These are phyloP conservation scores for Cercospora sp. DNA, from an alignment of 2,329 filamentous ascomycete species.

Conservation along the genomic window DNA sequence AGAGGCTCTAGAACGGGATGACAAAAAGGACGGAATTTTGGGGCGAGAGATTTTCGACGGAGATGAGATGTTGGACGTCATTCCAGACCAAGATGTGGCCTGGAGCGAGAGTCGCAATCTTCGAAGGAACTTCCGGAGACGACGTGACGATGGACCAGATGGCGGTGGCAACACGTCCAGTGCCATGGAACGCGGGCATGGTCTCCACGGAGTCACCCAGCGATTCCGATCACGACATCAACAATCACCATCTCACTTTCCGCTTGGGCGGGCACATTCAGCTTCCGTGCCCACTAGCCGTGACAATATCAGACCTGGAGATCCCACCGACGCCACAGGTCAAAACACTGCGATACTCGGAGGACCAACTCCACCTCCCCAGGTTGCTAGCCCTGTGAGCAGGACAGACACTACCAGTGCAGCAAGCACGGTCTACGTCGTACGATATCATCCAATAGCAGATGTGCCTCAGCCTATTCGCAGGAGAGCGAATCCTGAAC, in stretches of 20 bases:
- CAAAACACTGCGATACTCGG: conserved; percentile 15
- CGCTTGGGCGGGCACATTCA: conserved; percentile 39
- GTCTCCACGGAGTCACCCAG: conserved; percentile 31
- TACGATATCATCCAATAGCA: conserved; percentile 60
- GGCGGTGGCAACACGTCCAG: conserved; percentile 30
- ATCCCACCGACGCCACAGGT: conserved; percentile 3
- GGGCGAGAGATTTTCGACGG: conserved; percentile 91
- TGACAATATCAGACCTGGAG: conserved; percentile 10
- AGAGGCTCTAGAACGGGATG: conserved; percentile 85
- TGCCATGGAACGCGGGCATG: conserved; percentile 30
- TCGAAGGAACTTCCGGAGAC: conserved; percentile 33
- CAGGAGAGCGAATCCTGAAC: conserved; percentile 28
- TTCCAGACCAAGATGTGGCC: conserved; percentile 58
- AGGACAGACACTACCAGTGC: conserved; percentile 63
- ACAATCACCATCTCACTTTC: conserved; percentile 35
- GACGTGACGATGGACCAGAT: conserved; percentile 37
- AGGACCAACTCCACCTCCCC: conserved; percentile 46
- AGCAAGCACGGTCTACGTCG: conserved; percentile 64
- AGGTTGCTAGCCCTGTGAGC: conserved; percentile 58
- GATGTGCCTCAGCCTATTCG: conserved; percentile 47
- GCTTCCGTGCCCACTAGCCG: conserved; percentile 23
- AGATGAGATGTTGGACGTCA: conserved; percentile 82
- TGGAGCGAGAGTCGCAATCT: conserved; percentile 50
- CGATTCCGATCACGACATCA: conserved; percentile 32
- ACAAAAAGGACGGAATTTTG: conserved; percentile 89